phyloP scores from a whole-genome alignment of 2,329 filamentous ascomycete genomes.

The Emericellopsis atlantica region DNA sequence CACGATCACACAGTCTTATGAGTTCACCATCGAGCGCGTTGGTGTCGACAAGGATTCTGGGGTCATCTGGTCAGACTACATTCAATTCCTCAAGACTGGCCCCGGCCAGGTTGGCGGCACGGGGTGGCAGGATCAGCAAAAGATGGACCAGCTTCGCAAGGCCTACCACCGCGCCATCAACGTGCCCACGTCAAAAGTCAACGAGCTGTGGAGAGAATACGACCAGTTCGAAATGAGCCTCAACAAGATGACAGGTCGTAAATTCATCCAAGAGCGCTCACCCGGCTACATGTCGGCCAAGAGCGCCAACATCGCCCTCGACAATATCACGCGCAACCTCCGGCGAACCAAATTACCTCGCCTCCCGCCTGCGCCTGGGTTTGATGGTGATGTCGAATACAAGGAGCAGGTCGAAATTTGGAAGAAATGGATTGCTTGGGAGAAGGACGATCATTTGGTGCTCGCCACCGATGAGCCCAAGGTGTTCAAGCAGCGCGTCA shows the following conservation, averaged over 20 bases:
- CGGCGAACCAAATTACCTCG: slow-evolving; percentile 66
- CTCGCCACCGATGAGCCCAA: slow-evolving; percentile 69
- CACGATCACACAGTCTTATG: slow-evolving; percentile 76
- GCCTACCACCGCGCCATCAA: slow-evolving; percentile 84
- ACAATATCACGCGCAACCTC: slow-evolving; percentile 71
- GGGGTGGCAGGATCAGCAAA: slow-evolving; percentile 94
- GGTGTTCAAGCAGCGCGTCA: slow-evolving; percentile 62
- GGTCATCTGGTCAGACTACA: slow-evolving; percentile 85
- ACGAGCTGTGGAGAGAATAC: slow-evolving; percentile 91
- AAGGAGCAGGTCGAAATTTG: slow-evolving; percentile 74
- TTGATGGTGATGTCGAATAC: slow-evolving; percentile 78
- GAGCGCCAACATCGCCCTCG: slow-evolving; percentile 78
- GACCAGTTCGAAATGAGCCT: slow-evolving; percentile 89
- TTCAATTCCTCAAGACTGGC: slow-evolving; percentile 81
- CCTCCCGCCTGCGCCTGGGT: slow-evolving; percentile 73
- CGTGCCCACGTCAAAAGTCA: slow-evolving; percentile 73
- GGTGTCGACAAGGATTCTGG: slow-evolving; percentile 87
- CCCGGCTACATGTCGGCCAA: slow-evolving; percentile 93
- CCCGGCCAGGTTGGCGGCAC: slow-evolving; percentile 77
- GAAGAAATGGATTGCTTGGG: slow-evolving; percentile 92
- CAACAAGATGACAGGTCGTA: slow-evolving; percentile 91
- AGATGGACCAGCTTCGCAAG: slow-evolving; percentile 88
- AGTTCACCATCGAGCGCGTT: slow-evolving; percentile 81
- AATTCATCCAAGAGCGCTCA: slow-evolving; percentile 87
- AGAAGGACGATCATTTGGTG: slow-evolving; percentile 84